Evolutionary conservation across 1,284 basidiomycete genomes (phyloP).

Genomic region (Microbotryum saponariae): DNA sequence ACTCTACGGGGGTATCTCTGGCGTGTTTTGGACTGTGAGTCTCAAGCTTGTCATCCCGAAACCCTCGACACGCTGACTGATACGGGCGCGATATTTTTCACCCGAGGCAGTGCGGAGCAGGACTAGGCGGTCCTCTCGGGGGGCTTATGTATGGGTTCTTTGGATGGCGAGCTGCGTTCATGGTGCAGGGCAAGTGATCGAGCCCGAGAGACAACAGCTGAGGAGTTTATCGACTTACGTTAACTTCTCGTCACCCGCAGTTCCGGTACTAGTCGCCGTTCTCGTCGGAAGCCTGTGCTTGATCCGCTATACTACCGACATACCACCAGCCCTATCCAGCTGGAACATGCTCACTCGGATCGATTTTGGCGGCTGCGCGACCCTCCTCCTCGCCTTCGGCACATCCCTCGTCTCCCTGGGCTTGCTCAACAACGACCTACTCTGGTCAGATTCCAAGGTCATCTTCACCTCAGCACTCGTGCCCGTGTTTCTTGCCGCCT

Average conservation of each 20-base stretch:
- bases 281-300: neutral
- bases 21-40: conserved; percentile 10
- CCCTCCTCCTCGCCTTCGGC: conserved; percentile 8
- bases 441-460: conserved; percentile 55
- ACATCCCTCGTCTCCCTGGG: conserved; percentile 3
- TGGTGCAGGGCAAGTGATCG: neutral
- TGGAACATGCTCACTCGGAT: conserved; percentile 11
- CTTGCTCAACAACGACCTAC: conserved; percentile 8
- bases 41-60: neutral
- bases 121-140: conserved; percentile 12
- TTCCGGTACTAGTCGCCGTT: conserved; percentile 11
- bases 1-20: conserved; percentile 45
- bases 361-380: conserved; percentile 10
- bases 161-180: conserved; percentile 16
- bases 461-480: conserved; percentile 50
- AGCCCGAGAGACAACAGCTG: neutral
- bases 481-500: conserved; percentile 48
- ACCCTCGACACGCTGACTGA: neutral
- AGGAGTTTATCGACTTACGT: neutral
- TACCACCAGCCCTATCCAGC: neutral
- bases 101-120: conserved; percentile 3
- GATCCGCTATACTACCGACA: conserved; percentile 6
- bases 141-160: conserved; percentile 7
- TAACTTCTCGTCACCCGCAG: neutral
- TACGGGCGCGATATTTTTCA: too few species aligned